phyloP scores from a whole-genome alignment of 225 moss, liverwort and hornwort genomes.

The Climacium dendroides region DNA sequence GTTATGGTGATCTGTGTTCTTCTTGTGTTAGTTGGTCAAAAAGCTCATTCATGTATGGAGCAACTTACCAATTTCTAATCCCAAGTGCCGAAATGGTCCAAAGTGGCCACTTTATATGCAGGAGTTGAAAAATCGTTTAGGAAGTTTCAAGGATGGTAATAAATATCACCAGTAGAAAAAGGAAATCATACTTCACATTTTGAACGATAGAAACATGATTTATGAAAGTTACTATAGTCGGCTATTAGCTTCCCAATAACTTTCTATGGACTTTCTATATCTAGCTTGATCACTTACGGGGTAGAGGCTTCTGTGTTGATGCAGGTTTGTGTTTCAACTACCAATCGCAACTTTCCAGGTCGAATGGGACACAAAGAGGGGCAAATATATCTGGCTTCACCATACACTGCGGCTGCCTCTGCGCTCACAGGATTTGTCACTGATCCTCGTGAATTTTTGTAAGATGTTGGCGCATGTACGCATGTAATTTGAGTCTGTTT shows the following conservation, averaged over 20 bases:
- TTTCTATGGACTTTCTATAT: neutral
- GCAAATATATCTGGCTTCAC: conserved; percentile 87
- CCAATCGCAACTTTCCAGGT: conserved; percentile 91
- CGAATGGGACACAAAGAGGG: conserved; percentile 97
- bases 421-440: conserved; percentile 84
- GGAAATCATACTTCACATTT: neutral
- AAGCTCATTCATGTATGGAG: neutral
- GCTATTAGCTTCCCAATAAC: neutral
- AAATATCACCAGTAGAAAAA: neutral
- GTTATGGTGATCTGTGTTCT: neutral
- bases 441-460: conserved; percentile 86
- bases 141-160: too few species aligned
- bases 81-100: neutral
- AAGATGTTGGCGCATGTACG: neutral
- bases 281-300: too few species aligned
- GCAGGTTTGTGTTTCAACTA: conserved; percentile 96
- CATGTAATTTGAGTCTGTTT: neutral
- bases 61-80: neutral
- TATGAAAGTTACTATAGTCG: too few species aligned
- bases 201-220: neutral
- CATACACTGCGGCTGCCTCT: conserved; percentile 82
- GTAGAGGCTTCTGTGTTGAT: neutral
- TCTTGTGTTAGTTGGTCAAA: neutral
- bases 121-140: neutral
- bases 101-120: neutral